Conservation (phyloP, 257 asterid genomes). For the Salvia miltiorrhiza region DNA sequence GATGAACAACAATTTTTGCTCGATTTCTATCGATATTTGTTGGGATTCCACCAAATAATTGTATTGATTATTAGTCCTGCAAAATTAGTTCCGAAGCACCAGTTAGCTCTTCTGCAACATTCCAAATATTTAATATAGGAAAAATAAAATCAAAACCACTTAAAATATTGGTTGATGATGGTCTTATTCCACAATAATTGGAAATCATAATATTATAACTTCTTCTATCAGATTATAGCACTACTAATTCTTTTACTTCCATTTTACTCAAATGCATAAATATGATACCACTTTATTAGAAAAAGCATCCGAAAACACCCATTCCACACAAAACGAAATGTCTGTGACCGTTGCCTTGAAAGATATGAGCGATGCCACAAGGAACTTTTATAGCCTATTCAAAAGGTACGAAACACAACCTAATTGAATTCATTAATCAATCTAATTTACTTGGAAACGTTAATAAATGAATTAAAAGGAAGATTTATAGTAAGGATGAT, state of each 20-base stretch:
- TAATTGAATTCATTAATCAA: too few relatives aligned
- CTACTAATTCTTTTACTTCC: not conserved
- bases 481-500: not conserved
- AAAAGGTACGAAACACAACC: too few relatives aligned
- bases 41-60: conserved; percentile 23
- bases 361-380: too few relatives aligned
- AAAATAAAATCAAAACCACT: not conserved
- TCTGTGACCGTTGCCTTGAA: too few relatives aligned
- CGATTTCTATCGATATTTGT: conserved; percentile 6
- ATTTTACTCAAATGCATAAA: not conserved
- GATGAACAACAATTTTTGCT: not conserved
- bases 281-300: not conserved
- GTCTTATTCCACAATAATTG: not conserved
- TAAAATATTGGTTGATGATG: not conserved
- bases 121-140: not conserved
- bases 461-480: too few relatives aligned
- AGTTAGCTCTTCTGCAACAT: not conserved
- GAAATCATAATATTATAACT: not conserved
- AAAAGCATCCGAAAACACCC: not conserved
- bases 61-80: conserved; percentile 27
- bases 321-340: too few relatives aligned
- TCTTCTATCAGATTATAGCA: not conserved
- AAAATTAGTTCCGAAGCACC: not conserved
- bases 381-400: too few relatives aligned
- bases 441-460: too few relatives aligned